A percentile compares a stretch with the other conserved stretches of the same genome.
phyloP scores from a whole-genome alignment of 208 protist genomes.

The Angomonas ambiguus region DNA sequence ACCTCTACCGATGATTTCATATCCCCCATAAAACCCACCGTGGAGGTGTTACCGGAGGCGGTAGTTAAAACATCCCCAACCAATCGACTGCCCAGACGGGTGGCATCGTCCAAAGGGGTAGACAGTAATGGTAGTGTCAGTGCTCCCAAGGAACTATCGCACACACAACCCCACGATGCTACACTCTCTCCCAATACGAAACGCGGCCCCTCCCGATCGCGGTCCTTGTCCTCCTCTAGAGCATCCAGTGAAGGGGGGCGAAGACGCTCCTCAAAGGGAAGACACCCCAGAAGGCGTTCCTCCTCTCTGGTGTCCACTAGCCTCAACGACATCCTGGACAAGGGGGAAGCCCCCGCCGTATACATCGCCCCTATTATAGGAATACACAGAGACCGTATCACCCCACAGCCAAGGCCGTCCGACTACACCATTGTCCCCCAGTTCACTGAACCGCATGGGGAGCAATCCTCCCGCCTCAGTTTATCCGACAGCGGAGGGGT shows the following conservation, averaged over 20 bases:
- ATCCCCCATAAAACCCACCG: not conserved
- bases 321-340: not conserved
- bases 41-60: not conserved
- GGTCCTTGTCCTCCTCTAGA: not conserved
- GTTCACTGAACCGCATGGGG: not conserved
- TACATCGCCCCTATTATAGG: not conserved
- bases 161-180: not conserved
- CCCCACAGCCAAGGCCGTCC: not conserved
- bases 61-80: not conserved
- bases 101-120: not conserved
- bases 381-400: not conserved
- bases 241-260: too few relatives aligned
- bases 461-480: not conserved
- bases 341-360: not conserved
- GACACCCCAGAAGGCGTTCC: not conserved
- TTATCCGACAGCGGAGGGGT: not conserved
- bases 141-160: not conserved
- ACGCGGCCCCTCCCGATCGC: not conserved
- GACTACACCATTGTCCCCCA: not conserved
- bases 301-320: not conserved
- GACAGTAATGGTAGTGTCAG: not conserved
- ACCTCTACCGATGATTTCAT: conserved; percentile 1
- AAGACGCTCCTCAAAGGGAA: not conserved
- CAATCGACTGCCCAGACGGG: not conserved
- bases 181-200: not conserved